Conservation (phyloP, 2,329 filamentous ascomycete genomes). For the Geoglossum cookeanum region DNA sequence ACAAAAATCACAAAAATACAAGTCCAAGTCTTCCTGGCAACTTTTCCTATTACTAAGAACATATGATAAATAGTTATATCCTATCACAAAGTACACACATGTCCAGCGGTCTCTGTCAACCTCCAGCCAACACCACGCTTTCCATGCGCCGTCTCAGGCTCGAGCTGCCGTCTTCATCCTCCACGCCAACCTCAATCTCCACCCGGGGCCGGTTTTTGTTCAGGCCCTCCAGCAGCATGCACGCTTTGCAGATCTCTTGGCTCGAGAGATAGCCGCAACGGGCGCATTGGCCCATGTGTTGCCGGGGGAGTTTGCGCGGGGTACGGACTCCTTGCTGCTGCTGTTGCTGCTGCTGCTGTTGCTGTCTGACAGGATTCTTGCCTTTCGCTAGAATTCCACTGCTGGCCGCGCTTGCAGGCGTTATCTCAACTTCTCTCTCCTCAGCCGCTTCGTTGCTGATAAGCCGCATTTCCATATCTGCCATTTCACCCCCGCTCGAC, state of each 20-base stretch:
- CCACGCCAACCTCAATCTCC: slow-evolving; percentile 17
- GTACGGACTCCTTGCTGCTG: neutral
- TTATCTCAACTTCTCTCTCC: slow-evolving; percentile 47
- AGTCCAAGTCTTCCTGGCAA: no score
- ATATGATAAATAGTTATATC: no score
- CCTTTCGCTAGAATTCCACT: neutral
- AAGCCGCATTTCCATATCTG: slow-evolving; percentile 58
- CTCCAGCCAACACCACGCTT: slow-evolving; percentile 1
- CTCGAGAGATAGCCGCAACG: slow-evolving; percentile 92
- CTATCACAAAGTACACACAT: no score
- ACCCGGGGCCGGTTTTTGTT: slow-evolving; percentile 48
- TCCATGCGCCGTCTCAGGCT: neutral
- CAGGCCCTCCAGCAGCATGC: slow-evolving; percentile 68
- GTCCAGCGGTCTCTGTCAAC: neutral
- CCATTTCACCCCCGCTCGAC: slow-evolving; percentile 57
- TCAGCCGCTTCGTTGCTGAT: slow-evolving; percentile 41
- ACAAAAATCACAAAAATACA: no score
- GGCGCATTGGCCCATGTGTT: slow-evolving; percentile 65
- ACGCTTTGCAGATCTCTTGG: slow-evolving; percentile 85
- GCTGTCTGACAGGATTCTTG: neutral
- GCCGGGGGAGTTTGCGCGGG: slow-evolving; percentile 30
- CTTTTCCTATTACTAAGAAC: no score
- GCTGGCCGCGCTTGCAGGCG: slow-evolving; percentile 13
- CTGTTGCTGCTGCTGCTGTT: no score
- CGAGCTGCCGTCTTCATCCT: slow-evolving; percentile 4